Evolutionary conservation across 2,329 filamentous ascomycete genomes (phyloP).

Genomic region (Microcyclospora tardicrescens): DNA sequence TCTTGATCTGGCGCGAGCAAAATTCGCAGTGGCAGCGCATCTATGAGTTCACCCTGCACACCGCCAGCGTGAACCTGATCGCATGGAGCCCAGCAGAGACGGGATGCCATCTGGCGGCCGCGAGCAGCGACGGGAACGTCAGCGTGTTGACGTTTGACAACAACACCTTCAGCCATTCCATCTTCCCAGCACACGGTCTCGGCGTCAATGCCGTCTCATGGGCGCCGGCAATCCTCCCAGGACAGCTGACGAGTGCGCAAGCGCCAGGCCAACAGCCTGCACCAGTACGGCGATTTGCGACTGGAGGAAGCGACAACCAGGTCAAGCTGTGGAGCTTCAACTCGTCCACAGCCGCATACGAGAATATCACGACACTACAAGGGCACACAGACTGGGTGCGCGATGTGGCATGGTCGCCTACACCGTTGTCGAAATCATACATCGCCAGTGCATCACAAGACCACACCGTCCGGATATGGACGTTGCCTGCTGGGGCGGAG

Average conservation of each 20-base stretch:
- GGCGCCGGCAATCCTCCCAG: conserved; percentile 76
- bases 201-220: conserved; percentile 94
- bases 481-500: conserved; percentile 32
- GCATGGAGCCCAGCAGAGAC: conserved; percentile 96
- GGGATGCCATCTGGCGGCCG: conserved; percentile 87
- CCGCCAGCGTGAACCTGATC: conserved; percentile 91
- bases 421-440: conserved; percentile 87
- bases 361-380: conserved; percentile 46
- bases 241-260: conserved; percentile 63
- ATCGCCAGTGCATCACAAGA: conserved; percentile 93
- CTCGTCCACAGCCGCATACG: conserved; percentile 25
- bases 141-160: conserved; percentile 95
- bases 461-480: conserved; percentile 97
- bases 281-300: conserved; percentile 68
- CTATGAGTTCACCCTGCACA: conserved; percentile 87
- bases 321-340: conserved; percentile 90
- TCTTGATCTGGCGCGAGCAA: conserved; percentile 96
- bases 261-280: conserved; percentile 33
- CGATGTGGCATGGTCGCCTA: conserved; percentile 94
- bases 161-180: conserved; percentile 78
- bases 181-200: conserved; percentile 82
- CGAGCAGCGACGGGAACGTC: conserved; percentile 85
- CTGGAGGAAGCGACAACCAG: conserved; percentile 83
- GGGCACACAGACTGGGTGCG: conserved; percentile 95
- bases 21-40: conserved; percentile 52